Base-by-base conservation (phyloP, 495 filamentous ascomycete species). In the Neurospora sp. region DNA sequence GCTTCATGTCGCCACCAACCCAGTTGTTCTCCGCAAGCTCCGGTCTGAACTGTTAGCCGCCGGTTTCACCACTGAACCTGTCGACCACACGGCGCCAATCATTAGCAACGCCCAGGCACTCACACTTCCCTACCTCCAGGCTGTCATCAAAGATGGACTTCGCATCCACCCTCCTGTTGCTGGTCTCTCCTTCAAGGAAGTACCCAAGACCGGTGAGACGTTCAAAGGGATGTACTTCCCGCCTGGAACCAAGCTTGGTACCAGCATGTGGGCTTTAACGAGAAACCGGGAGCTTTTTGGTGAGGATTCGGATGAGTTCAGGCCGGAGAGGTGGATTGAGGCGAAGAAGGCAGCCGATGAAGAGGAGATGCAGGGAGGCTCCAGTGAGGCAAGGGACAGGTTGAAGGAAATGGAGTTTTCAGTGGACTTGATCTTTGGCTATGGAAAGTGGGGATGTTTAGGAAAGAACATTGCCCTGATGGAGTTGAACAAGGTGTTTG, bases 11-110 rank as follows among this genome's bases (percentile, higher is more conserved):
- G 70, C 74, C 12, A 73, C 72, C 16, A 74, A 48, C 8, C 75
- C 82, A 4, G 73, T 75, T 0, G 81, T 86, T 3, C 90, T 89
- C 73, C 79, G 82, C 17, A 85, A 81, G 42, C 84, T 91, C 71
- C 83, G 88, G 80, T 80, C 78, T 9, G 90, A 91, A 74, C 86
- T 91, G 68, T 84, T 88, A 76, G 69, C 73, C 39, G 70, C 70
- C 40, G 31, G 81, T 76, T 72, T 72, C 17, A 81, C 79, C 4
- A 74, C 22, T 27, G 22, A 27, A 27, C 22, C 40, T 40, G 8
- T 12, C 40, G 40, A 42, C 16, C 9, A 40, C 39, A 40, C 8
- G 2, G 39, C 39, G 39, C 39, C 39, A 40, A 42, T 42, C 40
- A 42, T 42, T 9, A 42, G 40, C 40, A 42, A 42, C 40, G 17